phyloP scores from a whole-genome alignment of 352 stramenopile genomes.

The Blastocystis sp. region DNA sequence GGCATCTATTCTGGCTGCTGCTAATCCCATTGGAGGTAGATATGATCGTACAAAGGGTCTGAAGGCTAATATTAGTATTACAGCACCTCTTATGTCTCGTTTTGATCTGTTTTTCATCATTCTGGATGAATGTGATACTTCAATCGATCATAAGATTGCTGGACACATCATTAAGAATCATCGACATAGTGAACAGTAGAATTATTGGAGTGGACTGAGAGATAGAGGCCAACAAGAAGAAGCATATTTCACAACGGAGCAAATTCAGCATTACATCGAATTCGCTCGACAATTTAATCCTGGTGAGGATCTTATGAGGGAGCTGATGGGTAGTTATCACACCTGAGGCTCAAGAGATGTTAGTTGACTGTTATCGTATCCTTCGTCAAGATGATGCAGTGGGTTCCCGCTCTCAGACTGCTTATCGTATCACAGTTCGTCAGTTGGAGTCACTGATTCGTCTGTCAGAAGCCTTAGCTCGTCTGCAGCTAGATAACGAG shows the following conservation, averaged over 20 bases:
- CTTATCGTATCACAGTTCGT: constrained; percentile 94
- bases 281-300: constrained; percentile 80
- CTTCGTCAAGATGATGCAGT: constrained; percentile 91
- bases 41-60: constrained; percentile 91
- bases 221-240: constrained; percentile 44
- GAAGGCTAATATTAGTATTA: constrained; percentile 92
- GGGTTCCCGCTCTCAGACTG: constrained; percentile 86
- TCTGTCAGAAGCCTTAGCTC: constrained; percentile 85
- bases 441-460: constrained; percentile 91
- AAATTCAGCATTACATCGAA: constrained; percentile 89
- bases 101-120: constrained; percentile 91
- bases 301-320: constrained; percentile 74
- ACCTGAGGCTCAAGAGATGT: constrained; percentile 79
- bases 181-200: neutral
- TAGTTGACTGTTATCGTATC: constrained; percentile 94
- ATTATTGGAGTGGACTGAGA: neutral
- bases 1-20: constrained; percentile 90
- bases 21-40: constrained; percentile 90
- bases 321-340: constrained; percentile 68
- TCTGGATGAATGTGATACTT: constrained; percentile 85
- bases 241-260: constrained; percentile 77
- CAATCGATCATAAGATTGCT: constrained; percentile 86
- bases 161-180: constrained; percentile 87
- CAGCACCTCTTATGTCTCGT: constrained; percentile 86
- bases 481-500: constrained; percentile 86